Conservation (phyloP, 176 grass and related monocot species). For the Cenchrus americanus region DNA sequence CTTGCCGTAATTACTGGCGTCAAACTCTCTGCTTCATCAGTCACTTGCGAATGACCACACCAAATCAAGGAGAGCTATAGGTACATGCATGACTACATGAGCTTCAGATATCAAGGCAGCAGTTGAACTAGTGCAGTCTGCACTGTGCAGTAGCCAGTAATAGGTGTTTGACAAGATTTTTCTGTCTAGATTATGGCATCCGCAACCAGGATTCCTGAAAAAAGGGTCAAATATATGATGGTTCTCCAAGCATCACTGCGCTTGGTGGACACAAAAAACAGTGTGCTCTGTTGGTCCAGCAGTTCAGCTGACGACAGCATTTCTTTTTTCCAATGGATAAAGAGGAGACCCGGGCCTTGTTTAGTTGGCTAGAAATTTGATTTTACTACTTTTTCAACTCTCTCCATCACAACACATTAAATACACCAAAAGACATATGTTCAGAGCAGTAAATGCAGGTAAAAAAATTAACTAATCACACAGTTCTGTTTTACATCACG, state of each 20-base stretch:
- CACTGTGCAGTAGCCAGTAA: too few relatives aligned
- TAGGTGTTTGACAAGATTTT: background rate
- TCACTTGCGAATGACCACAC: constrained; percentile 7
- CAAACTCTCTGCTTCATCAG: background rate
- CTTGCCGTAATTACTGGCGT: constrained; percentile 37
- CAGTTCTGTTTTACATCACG: too few relatives aligned
- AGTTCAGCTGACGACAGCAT: constrained; percentile 12
- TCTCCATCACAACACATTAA: too few relatives aligned
- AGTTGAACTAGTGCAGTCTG: background rate
- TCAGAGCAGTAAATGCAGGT: too few relatives aligned
- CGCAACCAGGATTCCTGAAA: background rate
- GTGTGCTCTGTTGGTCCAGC: background rate
- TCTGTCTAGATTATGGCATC: background rate
- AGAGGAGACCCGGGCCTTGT: background rate
- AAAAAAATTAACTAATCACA: too few relatives aligned
- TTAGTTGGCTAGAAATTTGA: too few relatives aligned
- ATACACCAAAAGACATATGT: too few relatives aligned
- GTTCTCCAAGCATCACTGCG: constrained; percentile 4
- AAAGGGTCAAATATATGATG: background rate
- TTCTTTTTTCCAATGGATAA: background rate
- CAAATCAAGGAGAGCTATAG: background rate
- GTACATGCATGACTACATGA: background rate
- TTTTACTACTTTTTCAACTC: too few relatives aligned
- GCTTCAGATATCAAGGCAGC: background rate
- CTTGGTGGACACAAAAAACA: background rate